Conservation (phyloP, 2,329 filamentous ascomycete species). For the Blastomyces emzantsi region DNA sequence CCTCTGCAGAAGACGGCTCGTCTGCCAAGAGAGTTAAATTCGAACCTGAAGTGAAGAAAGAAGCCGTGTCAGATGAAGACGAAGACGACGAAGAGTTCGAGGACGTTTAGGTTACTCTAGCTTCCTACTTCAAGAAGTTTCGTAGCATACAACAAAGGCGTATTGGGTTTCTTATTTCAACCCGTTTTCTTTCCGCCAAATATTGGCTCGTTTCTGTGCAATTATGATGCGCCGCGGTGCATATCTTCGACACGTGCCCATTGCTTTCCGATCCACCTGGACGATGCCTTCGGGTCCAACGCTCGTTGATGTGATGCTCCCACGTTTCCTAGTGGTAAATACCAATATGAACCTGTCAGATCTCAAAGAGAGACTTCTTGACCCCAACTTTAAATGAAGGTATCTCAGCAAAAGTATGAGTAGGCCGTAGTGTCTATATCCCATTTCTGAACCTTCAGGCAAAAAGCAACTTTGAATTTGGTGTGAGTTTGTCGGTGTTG, state of each 20-base stretch:
- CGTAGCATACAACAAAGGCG: neutral
- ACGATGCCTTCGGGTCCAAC: neutral
- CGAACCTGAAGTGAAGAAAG: conserved; percentile 29
- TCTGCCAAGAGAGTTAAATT: conserved; percentile 37
- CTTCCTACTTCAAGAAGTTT: neutral
- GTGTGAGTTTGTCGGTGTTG: neutral
- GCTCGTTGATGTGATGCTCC: neutral
- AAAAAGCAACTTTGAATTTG: neutral
- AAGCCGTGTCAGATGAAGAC: conserved; percentile 35
- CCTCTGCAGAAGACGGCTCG: conserved; percentile 32
- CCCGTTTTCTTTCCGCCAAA: neutral
- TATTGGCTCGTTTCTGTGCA: neutral
- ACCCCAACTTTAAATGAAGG: neutral
- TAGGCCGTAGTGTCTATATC: neutral
- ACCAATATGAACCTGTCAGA: neutral
- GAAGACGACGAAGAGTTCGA: conserved; percentile 40
- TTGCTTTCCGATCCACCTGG: neutral
- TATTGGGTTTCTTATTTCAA: neutral
- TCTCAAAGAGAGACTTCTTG: neutral
- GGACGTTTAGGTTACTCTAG: conserved; percentile 26
- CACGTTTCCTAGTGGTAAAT: neutral
- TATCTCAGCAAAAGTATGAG: neutral
- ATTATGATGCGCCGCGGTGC: neutral
- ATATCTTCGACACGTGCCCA: neutral
- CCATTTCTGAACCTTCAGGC: neutral